phyloP scores from a whole-genome alignment of 2,329 filamentous ascomycete species.

The Xylariaceae sp. region DNA sequence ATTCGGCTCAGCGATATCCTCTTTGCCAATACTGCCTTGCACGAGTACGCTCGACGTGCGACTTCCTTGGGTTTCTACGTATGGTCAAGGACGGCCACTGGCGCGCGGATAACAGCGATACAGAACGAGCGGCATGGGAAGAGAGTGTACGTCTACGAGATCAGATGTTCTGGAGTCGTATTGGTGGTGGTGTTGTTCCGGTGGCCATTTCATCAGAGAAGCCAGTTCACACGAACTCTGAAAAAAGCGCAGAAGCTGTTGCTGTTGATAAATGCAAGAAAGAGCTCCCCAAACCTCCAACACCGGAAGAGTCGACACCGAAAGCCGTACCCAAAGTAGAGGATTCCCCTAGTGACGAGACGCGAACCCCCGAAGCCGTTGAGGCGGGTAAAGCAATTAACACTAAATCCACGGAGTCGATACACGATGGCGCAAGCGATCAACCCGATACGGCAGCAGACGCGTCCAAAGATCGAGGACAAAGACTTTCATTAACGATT shows the following conservation, averaged over 20 bases:
- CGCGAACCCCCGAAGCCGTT: slow-evolving; percentile 4
- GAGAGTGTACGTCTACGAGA: slow-evolving; percentile 86
- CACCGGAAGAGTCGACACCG: slow-evolving; percentile 14
- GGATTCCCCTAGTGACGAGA: slow-evolving; percentile 3
- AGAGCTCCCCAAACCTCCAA: slow-evolving; percentile 6
- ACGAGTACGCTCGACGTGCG: slow-evolving; percentile 81
- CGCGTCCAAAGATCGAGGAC: slow-evolving; percentile 24
- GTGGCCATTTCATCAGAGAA: slow-evolving; percentile 37
- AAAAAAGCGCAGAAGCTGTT: slow-evolving; percentile 17
- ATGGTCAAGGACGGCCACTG: slow-evolving; percentile 92
- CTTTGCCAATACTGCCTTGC: slow-evolving; percentile 84
- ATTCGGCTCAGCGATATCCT: slow-evolving; percentile 83
- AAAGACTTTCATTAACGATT: slow-evolving; percentile 37
- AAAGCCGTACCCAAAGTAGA: slow-evolving; percentile 6
- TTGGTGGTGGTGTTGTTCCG: slow-evolving; percentile 88
- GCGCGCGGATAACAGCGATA: slow-evolving; percentile 76
- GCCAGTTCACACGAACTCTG: slow-evolving; percentile 34
- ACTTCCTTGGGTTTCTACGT: slow-evolving; percentile 85
- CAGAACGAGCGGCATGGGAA: slow-evolving; percentile 88
- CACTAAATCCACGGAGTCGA: slow-evolving; percentile 4
- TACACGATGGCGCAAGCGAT: slow-evolving; percentile 12
- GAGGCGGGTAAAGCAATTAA: background rate
- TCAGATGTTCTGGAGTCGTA: slow-evolving; percentile 93
- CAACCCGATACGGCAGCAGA: slow-evolving; percentile 20
- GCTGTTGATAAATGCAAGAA: slow-evolving; percentile 10